These are phyloP conservation scores for Beauveria caledonica DNA, from an alignment of 2,329 filamentous ascomycete genomes.

Conservation along the genomic window DNA sequence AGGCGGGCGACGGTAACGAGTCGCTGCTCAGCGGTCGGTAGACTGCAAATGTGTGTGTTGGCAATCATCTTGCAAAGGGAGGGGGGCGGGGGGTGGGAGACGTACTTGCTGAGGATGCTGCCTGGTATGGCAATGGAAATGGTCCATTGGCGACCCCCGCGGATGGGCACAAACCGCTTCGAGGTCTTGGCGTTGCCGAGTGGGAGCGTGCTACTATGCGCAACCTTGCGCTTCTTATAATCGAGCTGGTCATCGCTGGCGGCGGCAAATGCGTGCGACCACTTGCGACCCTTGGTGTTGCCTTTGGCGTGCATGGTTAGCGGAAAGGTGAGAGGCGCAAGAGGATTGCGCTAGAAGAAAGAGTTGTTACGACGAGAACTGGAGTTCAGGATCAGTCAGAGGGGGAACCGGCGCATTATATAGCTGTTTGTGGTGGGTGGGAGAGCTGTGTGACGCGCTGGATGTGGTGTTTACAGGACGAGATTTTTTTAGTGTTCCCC, in stretches of 20 bases:
- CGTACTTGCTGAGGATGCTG: conserved; percentile 67
- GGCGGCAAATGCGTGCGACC: neutral
- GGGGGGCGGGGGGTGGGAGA: conserved; percentile 1
- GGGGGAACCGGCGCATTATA: neutral
- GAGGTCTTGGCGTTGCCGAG: neutral
- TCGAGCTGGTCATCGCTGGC: neutral
- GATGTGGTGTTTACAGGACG: neutral
- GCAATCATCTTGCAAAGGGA: neutral
- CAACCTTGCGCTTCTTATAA: conserved; percentile 7
- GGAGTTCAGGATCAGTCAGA: neutral
- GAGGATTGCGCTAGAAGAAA: neutral
- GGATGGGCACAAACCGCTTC: neutral
- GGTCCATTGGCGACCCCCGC: conserved; percentile 8
- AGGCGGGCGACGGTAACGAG: conserved; percentile 66
- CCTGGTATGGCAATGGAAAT: conserved; percentile 47
- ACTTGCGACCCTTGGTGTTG: conserved; percentile 1
- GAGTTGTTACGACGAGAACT: neutral
- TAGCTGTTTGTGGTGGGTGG: neutral
- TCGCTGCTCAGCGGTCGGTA: conserved; percentile 65
- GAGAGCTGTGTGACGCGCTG: neutral
- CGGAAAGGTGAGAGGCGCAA: neutral
- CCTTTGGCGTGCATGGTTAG: neutral
- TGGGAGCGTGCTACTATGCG: neutral
- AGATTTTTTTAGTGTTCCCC: neutral
- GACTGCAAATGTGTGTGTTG: conserved; percentile 34